A percentile compares a stretch with the other conserved stretches of the same genome.
These are phyloP conservation scores for Lentinula boryana DNA, from an alignment of 768 basidiomycete species.

Conservation along the genomic window DNA sequence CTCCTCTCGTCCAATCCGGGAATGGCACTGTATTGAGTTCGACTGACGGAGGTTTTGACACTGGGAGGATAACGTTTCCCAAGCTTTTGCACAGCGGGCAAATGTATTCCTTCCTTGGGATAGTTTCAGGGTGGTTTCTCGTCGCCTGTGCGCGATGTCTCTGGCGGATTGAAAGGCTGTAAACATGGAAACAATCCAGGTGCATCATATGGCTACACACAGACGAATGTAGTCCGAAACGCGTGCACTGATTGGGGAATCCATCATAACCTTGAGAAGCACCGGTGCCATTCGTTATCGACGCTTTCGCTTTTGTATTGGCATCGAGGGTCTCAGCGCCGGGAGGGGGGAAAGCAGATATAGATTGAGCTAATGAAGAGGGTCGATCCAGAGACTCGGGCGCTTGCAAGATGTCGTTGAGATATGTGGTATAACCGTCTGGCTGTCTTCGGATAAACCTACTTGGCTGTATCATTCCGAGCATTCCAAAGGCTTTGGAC, in stretches of 20 bases:
- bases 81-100: conserved; percentile 97
- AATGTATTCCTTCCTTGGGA: conserved; percentile 90
- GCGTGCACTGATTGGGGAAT: conserved; percentile 63
- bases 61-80: conserved; percentile 90
- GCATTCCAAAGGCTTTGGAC: conserved; percentile 71
- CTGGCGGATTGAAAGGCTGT: conserved; percentile 79
- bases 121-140: conserved; percentile 90
- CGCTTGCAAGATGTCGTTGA: conserved; percentile 68
- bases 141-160: conserved; percentile 87
- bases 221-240: conserved; percentile 82
- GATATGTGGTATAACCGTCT: conserved; percentile 53
- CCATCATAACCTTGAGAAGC: conserved; percentile 59
- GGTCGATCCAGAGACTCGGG: conserved; percentile 62
- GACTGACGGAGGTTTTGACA: conserved; percentile 45
- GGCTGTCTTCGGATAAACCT: conserved; percentile 75
- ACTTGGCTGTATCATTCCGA: conserved; percentile 87
- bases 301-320: not conserved
- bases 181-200: conserved; percentile 87
- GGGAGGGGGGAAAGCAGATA: conserved; percentile 45
- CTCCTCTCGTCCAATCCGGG: conserved; percentile 84
- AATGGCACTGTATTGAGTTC: conserved; percentile 58
- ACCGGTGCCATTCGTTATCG: conserved; percentile 20
- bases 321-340: conserved; percentile 44
- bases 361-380: conserved; percentile 6
- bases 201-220: conserved; percentile 99